Conservation (phyloP, 2,329 filamentous ascomycete genomes). For the Lecanosticta acicola region DNA sequence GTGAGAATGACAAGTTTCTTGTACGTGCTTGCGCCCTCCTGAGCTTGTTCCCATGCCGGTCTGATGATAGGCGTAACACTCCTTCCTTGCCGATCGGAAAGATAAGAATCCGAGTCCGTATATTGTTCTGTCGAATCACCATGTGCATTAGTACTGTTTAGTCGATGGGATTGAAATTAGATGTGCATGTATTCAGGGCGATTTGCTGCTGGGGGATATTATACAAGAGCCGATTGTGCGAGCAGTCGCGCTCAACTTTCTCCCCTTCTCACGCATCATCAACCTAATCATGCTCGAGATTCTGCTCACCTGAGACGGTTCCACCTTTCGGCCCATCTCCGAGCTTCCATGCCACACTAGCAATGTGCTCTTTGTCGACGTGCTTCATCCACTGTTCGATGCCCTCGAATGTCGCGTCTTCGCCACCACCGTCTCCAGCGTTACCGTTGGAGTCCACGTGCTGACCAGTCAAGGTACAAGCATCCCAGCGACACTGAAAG, state of each 20-base stretch:
- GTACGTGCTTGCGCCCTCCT: not conserved
- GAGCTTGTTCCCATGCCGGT: slow-evolving; percentile 11
- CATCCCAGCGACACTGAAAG: slow-evolving; percentile 44
- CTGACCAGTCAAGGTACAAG: slow-evolving; percentile 32
- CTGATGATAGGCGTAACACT: slow-evolving; percentile 42
- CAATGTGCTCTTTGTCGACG: slow-evolving; percentile 49
- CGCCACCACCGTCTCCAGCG: slow-evolving; percentile 18
- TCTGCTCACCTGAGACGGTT: slow-evolving; percentile 48
- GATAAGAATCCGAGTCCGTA: slow-evolving; percentile 40
- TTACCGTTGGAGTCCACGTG: slow-evolving; percentile 22
- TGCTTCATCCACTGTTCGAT: slow-evolving; percentile 47
- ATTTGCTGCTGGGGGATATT: not conserved
- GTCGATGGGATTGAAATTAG: not conserved
- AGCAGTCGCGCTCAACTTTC: not conserved
- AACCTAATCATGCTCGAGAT: not conserved
- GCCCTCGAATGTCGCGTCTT: slow-evolving; percentile 32
- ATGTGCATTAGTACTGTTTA: not conserved
- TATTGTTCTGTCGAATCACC: slow-evolving; percentile 28
- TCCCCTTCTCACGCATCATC: not conserved
- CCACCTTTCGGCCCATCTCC: slow-evolving; percentile 56
- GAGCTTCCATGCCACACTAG: slow-evolving; percentile 49
- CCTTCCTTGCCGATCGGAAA: slow-evolving; percentile 44
- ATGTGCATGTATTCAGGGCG: not conserved
- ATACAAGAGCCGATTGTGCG: not conserved
- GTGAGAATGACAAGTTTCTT: not conserved